A percentile compares a stretch with the other conserved stretches of the same genome.
phyloP scores from a whole-genome alignment of 208 protist species.

The Trichomonas gallinae region DNA sequence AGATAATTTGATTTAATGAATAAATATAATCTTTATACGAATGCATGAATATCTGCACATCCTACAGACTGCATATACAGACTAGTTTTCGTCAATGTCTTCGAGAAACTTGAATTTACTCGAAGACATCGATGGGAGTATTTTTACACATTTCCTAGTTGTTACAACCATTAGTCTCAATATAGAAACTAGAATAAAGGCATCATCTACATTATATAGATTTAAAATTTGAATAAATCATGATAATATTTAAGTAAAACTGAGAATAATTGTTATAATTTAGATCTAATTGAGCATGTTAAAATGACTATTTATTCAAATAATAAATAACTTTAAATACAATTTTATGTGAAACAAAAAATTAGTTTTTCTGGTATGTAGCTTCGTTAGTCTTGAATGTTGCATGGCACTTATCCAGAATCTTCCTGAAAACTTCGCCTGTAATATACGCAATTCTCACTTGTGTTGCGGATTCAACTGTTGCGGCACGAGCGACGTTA shows the following conservation, averaged over 20 bases:
- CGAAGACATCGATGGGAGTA: no score
- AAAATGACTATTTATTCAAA: neutral
- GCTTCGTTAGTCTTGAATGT: constrained; percentile 25
- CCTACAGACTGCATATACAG: no score
- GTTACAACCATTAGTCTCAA: no score
- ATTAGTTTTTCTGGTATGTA: constrained; percentile 21
- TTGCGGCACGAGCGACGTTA: constrained; percentile 26
- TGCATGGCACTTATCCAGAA: neutral
- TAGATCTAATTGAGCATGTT: neutral
- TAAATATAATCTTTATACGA: no score
- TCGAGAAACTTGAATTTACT: no score
- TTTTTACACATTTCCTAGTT: no score
- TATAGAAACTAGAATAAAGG: no score
- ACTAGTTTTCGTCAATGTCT: no score
- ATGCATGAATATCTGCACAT: no score
- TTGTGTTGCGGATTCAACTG: constrained; percentile 17
- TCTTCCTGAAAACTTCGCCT: neutral
- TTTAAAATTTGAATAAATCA: neutral
- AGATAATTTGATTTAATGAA: no score
- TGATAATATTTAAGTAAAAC: neutral
- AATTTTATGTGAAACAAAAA: neutral
- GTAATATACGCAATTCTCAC: constrained; percentile 22
- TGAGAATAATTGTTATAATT: neutral
- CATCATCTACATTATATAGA: no score
- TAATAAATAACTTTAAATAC: constrained; percentile 24